Base-by-base conservation (phyloP, 169 alveolate genomes). In the Plasmodium vivax region DNA sequence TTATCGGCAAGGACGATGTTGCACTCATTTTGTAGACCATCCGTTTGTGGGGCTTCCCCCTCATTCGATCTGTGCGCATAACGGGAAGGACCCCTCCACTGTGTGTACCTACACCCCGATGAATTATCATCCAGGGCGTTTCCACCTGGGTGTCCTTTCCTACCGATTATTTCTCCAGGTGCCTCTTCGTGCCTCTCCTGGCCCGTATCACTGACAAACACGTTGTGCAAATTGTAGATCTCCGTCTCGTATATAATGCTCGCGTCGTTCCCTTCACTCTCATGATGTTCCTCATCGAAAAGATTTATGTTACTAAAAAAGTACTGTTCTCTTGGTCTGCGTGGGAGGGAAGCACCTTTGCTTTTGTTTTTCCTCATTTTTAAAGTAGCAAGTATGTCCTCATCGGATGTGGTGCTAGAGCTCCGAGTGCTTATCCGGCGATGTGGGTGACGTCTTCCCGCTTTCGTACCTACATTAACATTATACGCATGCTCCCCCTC, bases 271-370 rank as follows among this genome's bases (percentile, higher is more conserved):
- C 56, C 92, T 30, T 56, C 36, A 72, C 75, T 72, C 23, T 68
- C 81, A 51, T 92, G 32, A 71, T n/a, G 32, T 73, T 92, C 95
- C 47, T 92, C 95, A 71, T 92, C 71, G 84, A 82, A 92, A 14
- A 92, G 8, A 16, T 92, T 92, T 68, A 92, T 82, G 56, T 81
- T 83, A 83, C 82, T 92, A 83, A 92, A 92, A 92, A 92, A 92
- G 45, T 92, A 92, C 14, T 82, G 95, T 73, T 92, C 92, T 72
- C 62, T 92, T 34, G 90, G 84, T 47, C 43, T 92, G 14, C 81
- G 75, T 51, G 43, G 62, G 62, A 23, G 83, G 19, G 83, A 51
- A 6, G 19, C 14, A 51, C 54, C 54, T 77, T 87, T 87, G 6
- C 34, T 43, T 92, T 72, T 92, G n/a, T 90, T 90, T 45, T 90